phyloP scores from a whole-genome alignment of 441 rosid species.

The Erysimum pusillum region DNA sequence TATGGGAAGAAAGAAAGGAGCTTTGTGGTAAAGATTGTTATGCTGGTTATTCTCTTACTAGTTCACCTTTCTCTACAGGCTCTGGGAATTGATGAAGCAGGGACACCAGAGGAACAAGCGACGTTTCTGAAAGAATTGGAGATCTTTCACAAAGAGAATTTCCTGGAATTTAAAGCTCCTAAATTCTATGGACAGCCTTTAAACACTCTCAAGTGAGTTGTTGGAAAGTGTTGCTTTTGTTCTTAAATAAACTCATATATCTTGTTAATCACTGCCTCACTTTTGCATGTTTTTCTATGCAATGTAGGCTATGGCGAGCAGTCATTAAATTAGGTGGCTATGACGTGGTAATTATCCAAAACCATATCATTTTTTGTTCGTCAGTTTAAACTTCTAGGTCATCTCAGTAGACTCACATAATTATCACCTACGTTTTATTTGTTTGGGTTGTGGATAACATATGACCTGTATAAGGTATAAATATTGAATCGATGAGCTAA shows the following conservation, averaged over 20 bases:
- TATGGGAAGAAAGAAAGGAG: not conserved
- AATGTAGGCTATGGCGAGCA: constrained; percentile 85
- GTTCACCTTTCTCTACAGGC: constrained; percentile 55
- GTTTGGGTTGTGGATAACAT: constrained; percentile 16
- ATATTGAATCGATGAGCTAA: constrained; percentile 10
- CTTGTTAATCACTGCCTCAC: constrained; percentile 44
- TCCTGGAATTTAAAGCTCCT: constrained; percentile 78
- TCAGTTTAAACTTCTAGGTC: constrained; percentile 23
- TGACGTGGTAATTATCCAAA: constrained; percentile 70
- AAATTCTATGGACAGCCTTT: constrained; percentile 83
- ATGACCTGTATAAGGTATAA: constrained; percentile 24
- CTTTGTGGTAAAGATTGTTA: constrained; percentile 20
- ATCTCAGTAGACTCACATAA: constrained; percentile 16
- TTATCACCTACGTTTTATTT: not conserved
- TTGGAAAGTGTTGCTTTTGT: constrained; percentile 23
- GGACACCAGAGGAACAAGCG: constrained; percentile 74
- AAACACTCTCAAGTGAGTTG: constrained; percentile 78
- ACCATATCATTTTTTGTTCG: constrained; percentile 24
- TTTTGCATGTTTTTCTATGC: constrained; percentile 35
- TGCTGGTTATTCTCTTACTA: constrained; percentile 26
- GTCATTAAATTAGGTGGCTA: constrained; percentile 89
- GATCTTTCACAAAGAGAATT: constrained; percentile 62
- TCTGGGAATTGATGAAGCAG: constrained; percentile 64
- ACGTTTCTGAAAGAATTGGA: constrained; percentile 80
- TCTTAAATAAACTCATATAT: constrained; percentile 9